Evolutionary conservation across 345 rosid species (phyloP).

Genomic region (Syzygium aromaticum): DNA sequence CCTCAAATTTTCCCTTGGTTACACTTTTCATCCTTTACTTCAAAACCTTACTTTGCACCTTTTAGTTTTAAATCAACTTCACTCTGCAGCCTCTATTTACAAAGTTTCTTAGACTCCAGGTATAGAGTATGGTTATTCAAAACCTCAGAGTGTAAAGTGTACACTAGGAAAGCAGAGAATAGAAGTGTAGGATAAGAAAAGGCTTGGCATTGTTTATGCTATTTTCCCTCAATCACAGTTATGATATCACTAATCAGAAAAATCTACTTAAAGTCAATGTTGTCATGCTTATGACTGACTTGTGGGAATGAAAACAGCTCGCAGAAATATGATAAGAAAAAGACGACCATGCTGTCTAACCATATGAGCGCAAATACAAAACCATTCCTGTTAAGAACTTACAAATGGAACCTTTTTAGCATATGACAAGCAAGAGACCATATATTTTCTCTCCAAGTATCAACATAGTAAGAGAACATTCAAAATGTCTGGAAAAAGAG

Average conservation of each 20-base stretch:
- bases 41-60: background rate
- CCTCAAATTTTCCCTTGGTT: background rate
- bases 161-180: background rate
- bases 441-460: background rate
- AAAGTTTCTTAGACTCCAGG: background rate
- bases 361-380: background rate
- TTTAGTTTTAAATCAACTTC: background rate
- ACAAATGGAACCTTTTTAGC: background rate
- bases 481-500: background rate
- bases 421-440: background rate
- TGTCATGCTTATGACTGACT: background rate
- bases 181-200: background rate
- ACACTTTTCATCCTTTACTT: background rate
- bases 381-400: background rate
- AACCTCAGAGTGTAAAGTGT: background rate
- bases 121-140: background rate
- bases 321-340: background rate
- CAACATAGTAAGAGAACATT: background rate
- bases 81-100: background rate
- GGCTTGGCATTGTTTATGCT: background rate
- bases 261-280: background rate
- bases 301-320: background rate
- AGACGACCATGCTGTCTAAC: background rate
- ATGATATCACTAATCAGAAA: background rate
- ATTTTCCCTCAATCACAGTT: background rate